Percentiles rank a stretch among this genome's conserved stretches.
phyloP scores from a whole-genome alignment of 768 basidiomycete species.

The Pleurotus citrinopileatus region DNA sequence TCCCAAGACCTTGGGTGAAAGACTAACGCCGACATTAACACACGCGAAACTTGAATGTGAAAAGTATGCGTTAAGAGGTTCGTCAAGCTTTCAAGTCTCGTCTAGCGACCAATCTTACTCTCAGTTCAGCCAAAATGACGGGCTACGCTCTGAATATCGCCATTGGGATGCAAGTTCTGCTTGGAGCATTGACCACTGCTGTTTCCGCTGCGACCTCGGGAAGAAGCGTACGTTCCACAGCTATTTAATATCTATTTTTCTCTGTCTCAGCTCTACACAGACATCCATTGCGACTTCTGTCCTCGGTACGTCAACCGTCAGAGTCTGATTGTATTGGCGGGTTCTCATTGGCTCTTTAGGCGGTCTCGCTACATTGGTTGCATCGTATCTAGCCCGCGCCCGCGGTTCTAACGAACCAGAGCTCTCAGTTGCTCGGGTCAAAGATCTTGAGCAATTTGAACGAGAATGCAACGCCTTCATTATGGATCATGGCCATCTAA shows the following conservation, averaged over 20 bases:
- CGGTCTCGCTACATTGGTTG: constrained; percentile 63
- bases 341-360: constrained; percentile 32
- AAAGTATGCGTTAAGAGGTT: constrained; percentile 45
- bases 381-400: constrained; percentile 68
- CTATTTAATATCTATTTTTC: not conserved
- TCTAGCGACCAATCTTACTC: constrained; percentile 8
- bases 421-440: constrained; percentile 48
- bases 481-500: constrained; percentile 51
- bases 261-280: constrained; percentile 16
- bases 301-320: constrained; percentile 25
- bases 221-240: constrained; percentile 32
- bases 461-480: constrained; percentile 58
- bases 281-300: constrained; percentile 34
- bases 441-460: constrained; percentile 65
- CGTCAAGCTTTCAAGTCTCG: not conserved
- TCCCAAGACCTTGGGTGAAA: constrained; percentile 42
- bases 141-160: constrained; percentile 41
- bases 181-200: constrained; percentile 68
- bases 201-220: constrained; percentile 46
- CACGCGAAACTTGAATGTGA: constrained; percentile 43
- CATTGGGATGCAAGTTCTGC: constrained; percentile 59
- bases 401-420: constrained; percentile 74
- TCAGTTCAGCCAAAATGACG: constrained; percentile 33
- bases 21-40: constrained; percentile 51
- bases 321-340: not conserved